Base-by-base conservation (phyloP, 108 stramenopile genomes). In the Aurantiochytrium sp. region DNA sequence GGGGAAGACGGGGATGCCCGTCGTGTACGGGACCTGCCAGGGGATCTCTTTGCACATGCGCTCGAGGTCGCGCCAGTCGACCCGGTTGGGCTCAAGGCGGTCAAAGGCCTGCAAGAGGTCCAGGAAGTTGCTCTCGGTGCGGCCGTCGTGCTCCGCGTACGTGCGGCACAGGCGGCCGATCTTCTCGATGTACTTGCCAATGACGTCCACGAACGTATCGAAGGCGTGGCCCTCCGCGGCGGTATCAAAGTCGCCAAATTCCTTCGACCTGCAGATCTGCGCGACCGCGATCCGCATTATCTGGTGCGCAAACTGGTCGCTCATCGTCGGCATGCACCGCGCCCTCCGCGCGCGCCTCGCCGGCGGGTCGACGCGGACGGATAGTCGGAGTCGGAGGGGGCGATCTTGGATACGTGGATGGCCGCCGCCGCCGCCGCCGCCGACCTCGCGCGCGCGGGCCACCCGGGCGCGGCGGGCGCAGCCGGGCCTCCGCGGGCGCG, bases 271-370 rank as follows among this genome's bases (percentile, higher is more conserved):
- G 45, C 73, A 81, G 39, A 81, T 48, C 45, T 81, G 73, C 39
- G 73, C 73, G 36, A 81, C 73, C 1, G 73, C 73, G 39, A 81
- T 81, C 0, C 73, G 73, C 36, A 81, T 12, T n/a, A 81, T 24
- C 45, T 81, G 73, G 19, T 81, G 42, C 39, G 73, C 73, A 81
- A 81, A 81, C 45, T 81, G 73, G 42, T 81, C 73, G n/a, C 73
- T 48, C 73, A 81, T 81, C n/a, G 42, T 81, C 73, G 59, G 34
- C 50, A 52, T 52, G 17, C 17, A 52, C 50, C 50, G 50, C 50
- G 50, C 50, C 50, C 50, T 17, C 17, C 50, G 50, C 50, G 50
- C 15, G 50, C 50, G 50, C 50, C n/a, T n/a, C n/a, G n/a, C n/a
- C n/a, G n/a, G n/a, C n/a, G n/a, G n/a, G n/a, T n/a, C n/a, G n/a